Evolutionary conservation across 2,329 filamentous ascomycete species (phyloP), one percentile per base, ranked within the genome.

Genomic region (Penicillium corylophilum): DNA sequence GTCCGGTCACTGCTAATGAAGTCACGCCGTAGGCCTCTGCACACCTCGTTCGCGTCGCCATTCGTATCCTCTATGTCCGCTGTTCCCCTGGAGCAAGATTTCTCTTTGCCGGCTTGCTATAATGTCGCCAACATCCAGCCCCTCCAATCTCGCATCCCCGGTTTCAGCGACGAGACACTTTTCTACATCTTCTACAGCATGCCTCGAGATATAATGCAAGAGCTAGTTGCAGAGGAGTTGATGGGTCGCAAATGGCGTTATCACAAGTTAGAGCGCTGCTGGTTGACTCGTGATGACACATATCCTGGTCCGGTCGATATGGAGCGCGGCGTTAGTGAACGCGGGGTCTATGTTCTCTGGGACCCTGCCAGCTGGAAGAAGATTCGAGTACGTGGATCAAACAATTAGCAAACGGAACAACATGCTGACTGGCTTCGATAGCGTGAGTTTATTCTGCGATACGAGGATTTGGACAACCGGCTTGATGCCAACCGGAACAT

Each of bases 101-200:
- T 84, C 67, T 78, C 76, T 9, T 72, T 87, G 9, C 85, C 85
- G 4, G 73, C 77, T 35, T 86, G 84, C 53, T 88, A 88, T 65
- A 83, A 77, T 10, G 85, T 88, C 9, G 81, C 79, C 50, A 88
- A 87, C 61, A 83, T 87, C 10, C 84, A 85, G 45, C 78, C 81
- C 7, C 72, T 87, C 18, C 77, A 81, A 48, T 74, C 76, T 43
- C 82, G 83, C 52, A 81, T 85, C 58, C 71, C 76, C 3, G 80
- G 79, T 48, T 85, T 85, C 67, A 80, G 77, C 38, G 78, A 83
- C 57, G 85, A 88, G 65, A 87, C 85, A 0, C 74, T 88, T 4
- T 85, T 88, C 65, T 84, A 83, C 64, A 85, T 87, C 53, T 88
- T 88, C 75, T 88, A 87, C 71, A 84, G 82, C 56, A 81, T 83